Conservation (phyloP, 306 rosid genomes). For the Cicer chorassanicum region DNA sequence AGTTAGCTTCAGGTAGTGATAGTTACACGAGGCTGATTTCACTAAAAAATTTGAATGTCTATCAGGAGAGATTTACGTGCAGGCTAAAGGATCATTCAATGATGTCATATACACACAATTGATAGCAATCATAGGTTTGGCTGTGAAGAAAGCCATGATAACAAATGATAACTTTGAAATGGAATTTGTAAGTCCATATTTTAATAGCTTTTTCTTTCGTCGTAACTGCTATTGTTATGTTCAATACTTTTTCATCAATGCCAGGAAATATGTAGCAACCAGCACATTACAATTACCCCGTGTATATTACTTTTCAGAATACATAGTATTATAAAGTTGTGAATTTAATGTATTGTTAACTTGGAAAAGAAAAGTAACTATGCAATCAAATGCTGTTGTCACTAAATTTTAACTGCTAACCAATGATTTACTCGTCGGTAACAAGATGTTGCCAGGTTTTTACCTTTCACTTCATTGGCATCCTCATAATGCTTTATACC, state of each 20-base stretch:
- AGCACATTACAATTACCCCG: not conserved
- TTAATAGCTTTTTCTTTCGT: constrained; percentile 20
- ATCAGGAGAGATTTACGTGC: constrained; percentile 88
- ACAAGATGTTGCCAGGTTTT: constrained; percentile 8
- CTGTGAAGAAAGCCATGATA: constrained; percentile 71
- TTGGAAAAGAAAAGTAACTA: constrained; percentile 21
- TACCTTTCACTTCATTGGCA: not conserved
- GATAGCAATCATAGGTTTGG: constrained; percentile 68
- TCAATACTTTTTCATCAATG: constrained; percentile 16
- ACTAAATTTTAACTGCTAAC: constrained; percentile 25
- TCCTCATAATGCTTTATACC: not conserved
- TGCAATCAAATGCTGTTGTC: constrained; percentile 6
- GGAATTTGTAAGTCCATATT: constrained; percentile 77
- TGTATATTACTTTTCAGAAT: constrained; percentile 11
- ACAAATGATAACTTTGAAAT: constrained; percentile 71
- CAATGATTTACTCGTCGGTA: not conserved
- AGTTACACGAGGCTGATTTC: constrained; percentile 35
- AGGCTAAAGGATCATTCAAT: constrained; percentile 81
- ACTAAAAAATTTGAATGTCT: constrained; percentile 40
- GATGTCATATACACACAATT: constrained; percentile 70
- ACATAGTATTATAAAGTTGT: not conserved
- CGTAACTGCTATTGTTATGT: constrained; percentile 12
- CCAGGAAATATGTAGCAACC: constrained; percentile 27
- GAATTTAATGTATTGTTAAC: constrained; percentile 26
- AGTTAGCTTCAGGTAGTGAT: constrained; percentile 38